Base-by-base conservation (phyloP, 441 rosid species). In the Euphorbia corollata region DNA sequence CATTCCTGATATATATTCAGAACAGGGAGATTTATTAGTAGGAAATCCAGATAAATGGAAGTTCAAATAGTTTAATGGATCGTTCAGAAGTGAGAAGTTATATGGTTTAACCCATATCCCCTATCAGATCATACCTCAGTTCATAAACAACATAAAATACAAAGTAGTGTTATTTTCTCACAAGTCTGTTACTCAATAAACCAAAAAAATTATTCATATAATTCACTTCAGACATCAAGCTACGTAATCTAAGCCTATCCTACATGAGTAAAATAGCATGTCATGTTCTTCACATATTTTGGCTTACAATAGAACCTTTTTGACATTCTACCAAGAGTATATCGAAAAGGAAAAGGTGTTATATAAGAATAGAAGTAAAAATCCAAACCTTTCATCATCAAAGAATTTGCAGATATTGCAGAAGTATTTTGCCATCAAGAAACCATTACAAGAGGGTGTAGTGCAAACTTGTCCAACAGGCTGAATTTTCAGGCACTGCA, bases 371-470 rank as follows among this genome's bases (percentile, higher is more conserved):
- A n/a, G n/a, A n/a, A n/a, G n/a, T n/a, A n/a, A n/a, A n/a, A n/a
- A n/a, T n/a, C n/a, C n/a, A n/a, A n/a, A n/a, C 99, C 97, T 89
- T 77, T 94, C 99, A 82, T 89, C 98, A 54, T 94, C 99, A 78
- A 84, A 89, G 71, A 89, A 83, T 79, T 91, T 94, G 84, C 99
- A 94, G 61, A 88, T 87, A 55, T 70, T 83, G 84, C 99, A 94
- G 61, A 81, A 91, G 74, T 89, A 90, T 68, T 91, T 88, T 16
- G 97, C 98, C 98, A 91, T 91, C 58, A 89, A 80, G 68, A 89
- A 80, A 38, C 79, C 79, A 30, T 70, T 79, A 78, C 99, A 94
- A n/a, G 82, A 85, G 72, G 83, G 82, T 63, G 94, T 84, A 9
- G 75, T 74, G 77, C 98, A 94, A 71, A 74, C 77, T 54, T 84